Percentiles rank a stretch among this genome's conserved stretches.
phyloP scores from a whole-genome alignment of 2,329 filamentous ascomycete genomes.

The Basipetospora chlamydospora region DNA sequence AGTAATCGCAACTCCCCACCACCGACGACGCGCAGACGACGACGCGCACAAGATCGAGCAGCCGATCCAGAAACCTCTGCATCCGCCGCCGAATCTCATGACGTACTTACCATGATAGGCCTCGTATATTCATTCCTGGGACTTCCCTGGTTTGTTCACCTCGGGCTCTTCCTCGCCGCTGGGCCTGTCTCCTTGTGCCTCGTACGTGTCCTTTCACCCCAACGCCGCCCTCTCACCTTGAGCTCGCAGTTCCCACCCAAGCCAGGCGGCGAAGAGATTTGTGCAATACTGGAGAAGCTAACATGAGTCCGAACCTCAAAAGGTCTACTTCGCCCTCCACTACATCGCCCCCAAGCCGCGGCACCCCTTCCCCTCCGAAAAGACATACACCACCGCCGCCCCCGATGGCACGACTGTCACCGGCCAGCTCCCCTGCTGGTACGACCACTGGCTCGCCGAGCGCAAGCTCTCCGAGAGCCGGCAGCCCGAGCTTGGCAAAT shows the following conservation, averaged over 20 bases:
- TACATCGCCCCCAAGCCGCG: constrained; percentile 72
- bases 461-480: constrained; percentile 23
- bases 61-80: background rate
- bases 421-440: constrained; percentile 67
- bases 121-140: background rate
- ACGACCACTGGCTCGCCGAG: constrained; percentile 57
- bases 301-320: background rate
- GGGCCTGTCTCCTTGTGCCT: background rate
- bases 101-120: background rate
- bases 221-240: background rate
- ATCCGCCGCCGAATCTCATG: background rate
- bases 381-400: constrained; percentile 65
- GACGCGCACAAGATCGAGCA: too few species aligned
- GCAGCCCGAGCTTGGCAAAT: constrained; percentile 22
- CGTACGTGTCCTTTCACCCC: background rate
- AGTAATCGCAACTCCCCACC: too few species aligned
- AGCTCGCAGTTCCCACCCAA: too few species aligned
- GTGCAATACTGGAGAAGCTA: too few species aligned
- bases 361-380: constrained; percentile 59
- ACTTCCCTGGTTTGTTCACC: constrained; percentile 3
- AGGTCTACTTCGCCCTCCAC: constrained; percentile 38
- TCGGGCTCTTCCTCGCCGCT: background rate
- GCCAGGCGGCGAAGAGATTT: too few species aligned
- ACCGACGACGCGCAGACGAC: too few species aligned
- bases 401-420: constrained; percentile 32